Conservation (phyloP, 148 eudicot species). For the Hydrangea macrophylla region DNA sequence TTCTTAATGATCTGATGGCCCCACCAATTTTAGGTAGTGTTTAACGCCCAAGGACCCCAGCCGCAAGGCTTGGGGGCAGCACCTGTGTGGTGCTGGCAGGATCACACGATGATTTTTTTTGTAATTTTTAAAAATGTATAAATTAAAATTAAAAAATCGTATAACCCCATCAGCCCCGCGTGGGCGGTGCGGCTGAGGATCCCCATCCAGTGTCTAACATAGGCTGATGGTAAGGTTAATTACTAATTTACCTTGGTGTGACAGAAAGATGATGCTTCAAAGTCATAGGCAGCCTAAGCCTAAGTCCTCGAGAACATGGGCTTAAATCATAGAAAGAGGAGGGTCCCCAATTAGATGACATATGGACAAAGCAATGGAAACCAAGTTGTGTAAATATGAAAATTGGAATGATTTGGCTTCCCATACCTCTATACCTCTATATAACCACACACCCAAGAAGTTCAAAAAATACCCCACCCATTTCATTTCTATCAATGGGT, state of each 20-base stretch:
- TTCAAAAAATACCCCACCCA: conserved; percentile 10
- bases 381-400: conserved; percentile 11
- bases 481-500: conserved; percentile 18
- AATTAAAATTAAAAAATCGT: too few relatives aligned
- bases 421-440: conserved; percentile 26
- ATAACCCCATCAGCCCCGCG: too few relatives aligned
- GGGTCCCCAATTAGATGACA: not conserved
- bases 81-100: not conserved
- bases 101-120: too few relatives aligned
- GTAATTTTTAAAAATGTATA: too few relatives aligned
- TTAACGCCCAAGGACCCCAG: too few relatives aligned
- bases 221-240: too few relatives aligned
- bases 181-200: too few relatives aligned
- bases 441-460: conserved; percentile 11
- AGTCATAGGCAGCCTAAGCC: too few relatives aligned
- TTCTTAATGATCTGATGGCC: not conserved
- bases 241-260: too few relatives aligned
- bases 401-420: conserved; percentile 8
- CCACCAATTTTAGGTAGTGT: not conserved
- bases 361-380: conserved; percentile 3
- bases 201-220: too few relatives aligned
- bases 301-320: not conserved
- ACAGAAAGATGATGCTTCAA: too few relatives aligned
- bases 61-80: not conserved
- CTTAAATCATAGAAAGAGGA: not conserved